Base-by-base conservation (phyloP, 345 rosid species). In the Populus nigra region DNA sequence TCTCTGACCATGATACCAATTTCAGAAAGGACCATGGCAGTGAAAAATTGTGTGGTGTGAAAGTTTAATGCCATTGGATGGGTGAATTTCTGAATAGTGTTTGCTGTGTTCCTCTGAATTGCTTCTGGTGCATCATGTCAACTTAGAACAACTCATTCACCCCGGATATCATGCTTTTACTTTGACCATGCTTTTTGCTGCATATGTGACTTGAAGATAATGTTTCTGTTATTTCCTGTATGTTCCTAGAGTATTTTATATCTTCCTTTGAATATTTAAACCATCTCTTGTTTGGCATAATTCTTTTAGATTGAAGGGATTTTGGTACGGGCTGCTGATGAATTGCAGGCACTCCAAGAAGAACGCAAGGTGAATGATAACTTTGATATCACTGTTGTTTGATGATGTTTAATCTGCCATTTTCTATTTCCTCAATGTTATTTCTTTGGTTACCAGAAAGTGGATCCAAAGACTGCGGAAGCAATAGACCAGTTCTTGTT, bases 401-500 rank as follows among this genome's bases (percentile, higher is more conserved):
- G 18, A 35, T 50, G 49, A 36, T n/a, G 23, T 70, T 75, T 47
- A 68, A 18, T 41, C 25, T 35, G 10, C n/a, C 61, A 62, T 25
- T 10, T 70, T 63, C 43, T 65, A 0, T 41, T 50, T 65, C 65
- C 73, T 50, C 29, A 62, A 69, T 69, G 57, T 3, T 68, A 65
- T 76, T 17, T 75, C 75, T 23, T 77, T 67, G 73, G 72, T 69
- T 71, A 27, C 23, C 91, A 95, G 99, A 95, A 91, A 88, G 94
- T 90, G 79, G 89, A 89, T 82, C 94, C 92, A 66, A 85, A 93
- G 79, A 95, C 90, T 66, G 98, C 97, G 67, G 97, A 93, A 90
- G 94, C 96, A 71, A 87, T 95, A 66, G 98, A 95, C 81, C 86
- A 84, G 38, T 95, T 95, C 85, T 86, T 95, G 82, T 72, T 82